Evolutionary conservation across 2,329 filamentous ascomycete genomes (phyloP).

Genomic region (Epichloe typhina): DNA sequence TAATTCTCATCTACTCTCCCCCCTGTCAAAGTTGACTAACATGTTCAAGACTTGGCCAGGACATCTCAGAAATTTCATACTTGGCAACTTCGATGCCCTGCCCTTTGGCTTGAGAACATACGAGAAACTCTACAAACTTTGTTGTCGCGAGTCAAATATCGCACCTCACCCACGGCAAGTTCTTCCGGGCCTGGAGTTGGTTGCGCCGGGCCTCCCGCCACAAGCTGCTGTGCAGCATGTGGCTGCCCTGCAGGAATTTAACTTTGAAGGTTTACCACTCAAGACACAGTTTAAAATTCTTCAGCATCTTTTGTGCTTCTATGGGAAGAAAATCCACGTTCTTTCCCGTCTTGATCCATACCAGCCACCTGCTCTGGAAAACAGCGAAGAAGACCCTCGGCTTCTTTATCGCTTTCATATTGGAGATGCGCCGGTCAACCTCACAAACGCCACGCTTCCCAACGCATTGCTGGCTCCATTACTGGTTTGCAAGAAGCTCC

Average conservation of each 20-base stretch:
- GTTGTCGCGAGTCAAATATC: slow-evolving; percentile 13
- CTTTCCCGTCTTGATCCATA: slow-evolving; percentile 30
- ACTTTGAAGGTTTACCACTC: neutral
- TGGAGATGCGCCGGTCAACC: slow-evolving; percentile 15
- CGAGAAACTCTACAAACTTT: slow-evolving; percentile 6
- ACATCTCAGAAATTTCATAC: neutral
- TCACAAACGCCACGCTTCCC: slow-evolving; percentile 22
- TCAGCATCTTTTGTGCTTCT: slow-evolving; percentile 21
- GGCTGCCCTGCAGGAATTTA: neutral
- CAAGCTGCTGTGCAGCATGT: neutral
- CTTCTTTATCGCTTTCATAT: slow-evolving; percentile 28
- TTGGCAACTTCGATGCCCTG: rapidly evolving
- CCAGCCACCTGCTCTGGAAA: slow-evolving; percentile 8
- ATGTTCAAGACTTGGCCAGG: neutral
- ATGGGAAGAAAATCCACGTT: slow-evolving; percentile 24
- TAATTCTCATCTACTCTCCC: neutral
- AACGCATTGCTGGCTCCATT: slow-evolving; percentile 24
- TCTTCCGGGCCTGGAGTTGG: slow-evolving; percentile 8
- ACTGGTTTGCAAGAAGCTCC: slow-evolving; percentile 26
- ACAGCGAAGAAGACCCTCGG: slow-evolving; percentile 2
- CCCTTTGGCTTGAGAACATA: neutral
- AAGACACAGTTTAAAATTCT: slow-evolving; percentile 24
- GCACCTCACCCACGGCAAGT: slow-evolving; percentile 1
- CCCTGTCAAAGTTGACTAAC: neutral
- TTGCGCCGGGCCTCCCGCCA: neutral